Evolutionary conservation across 345 rosid species (phyloP).

Genomic region (Brassica carinata): DNA sequence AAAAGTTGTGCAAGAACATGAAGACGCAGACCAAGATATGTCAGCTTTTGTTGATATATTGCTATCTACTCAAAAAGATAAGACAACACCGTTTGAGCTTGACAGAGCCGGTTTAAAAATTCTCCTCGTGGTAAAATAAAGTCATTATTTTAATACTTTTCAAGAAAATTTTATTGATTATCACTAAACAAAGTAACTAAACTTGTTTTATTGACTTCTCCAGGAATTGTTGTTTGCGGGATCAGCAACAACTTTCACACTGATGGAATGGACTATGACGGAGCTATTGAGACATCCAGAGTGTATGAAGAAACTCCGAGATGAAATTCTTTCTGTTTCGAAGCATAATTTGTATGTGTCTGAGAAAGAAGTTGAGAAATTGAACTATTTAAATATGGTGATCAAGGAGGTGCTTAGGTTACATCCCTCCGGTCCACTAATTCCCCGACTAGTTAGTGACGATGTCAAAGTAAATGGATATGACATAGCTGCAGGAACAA

Average conservation of each 20-base stretch:
- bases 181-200: not conserved
- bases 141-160: not conserved
- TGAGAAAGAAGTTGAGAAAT: not conserved
- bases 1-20: conserved; percentile 19
- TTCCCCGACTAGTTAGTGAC: not conserved
- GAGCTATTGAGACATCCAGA: conserved; percentile 12
- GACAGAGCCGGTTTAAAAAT: not conserved
- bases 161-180: not conserved
- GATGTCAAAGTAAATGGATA: not conserved
- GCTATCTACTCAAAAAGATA: conserved; percentile 9
- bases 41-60: not conserved
- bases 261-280: conserved; percentile 7
- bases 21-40: not conserved
- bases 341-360: not conserved
- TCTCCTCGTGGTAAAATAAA: not conserved
- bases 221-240: conserved; percentile 17
- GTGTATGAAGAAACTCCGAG: conserved; percentile 12
- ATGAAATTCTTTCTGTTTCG: not conserved
- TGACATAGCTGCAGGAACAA: not conserved
- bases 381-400: not conserved
- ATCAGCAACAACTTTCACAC: not conserved
- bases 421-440: not conserved
- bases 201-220: not conserved
- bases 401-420: not conserved
- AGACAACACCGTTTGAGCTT: not conserved